Base-by-base conservation (phyloP, 129 eudicot genomes). In the Calendula officinalis region DNA sequence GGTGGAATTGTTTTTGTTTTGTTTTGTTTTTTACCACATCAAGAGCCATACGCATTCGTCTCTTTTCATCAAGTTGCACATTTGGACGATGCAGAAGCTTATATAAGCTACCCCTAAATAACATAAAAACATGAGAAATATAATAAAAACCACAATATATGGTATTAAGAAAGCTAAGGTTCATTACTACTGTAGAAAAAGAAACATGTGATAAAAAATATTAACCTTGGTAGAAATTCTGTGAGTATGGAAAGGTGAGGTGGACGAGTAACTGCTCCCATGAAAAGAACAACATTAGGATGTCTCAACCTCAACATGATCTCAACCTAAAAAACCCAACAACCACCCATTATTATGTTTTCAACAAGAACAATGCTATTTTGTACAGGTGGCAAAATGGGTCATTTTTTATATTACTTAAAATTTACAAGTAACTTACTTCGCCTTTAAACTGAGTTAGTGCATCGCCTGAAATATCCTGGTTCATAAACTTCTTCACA, bases 211-310 rank as follows among this genome's bases (percentile, higher is more conserved):
- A 45, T 8, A 45, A 8, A 45, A 22, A 22, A 22, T 22, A 22
- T 52, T 73, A 11, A 94, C 99, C 99, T 89, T 60, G 99, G 99
- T 48, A 94, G 80, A 67, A 78, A 94, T 81, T 94, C 99, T 6
- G 99, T 94, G 70, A 94, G 70, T 73, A 94, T 94, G 50, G 99
- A 88, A 69, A 94, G 88, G 70, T 94, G 77, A 34, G 99, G 99
- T 54, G 99, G 97, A 22, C 82, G 86, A 34, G 95, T 83, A 44
- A 94, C 99, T 43, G 99, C 99, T 77, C 99, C 99, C 97, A 88
- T 94, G 87, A 94, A 86, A 72, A 94, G 97, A 69, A 94, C 99
- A 57, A 94, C 95, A 82, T 88, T 94, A 45, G 99, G 99, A 82
- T 94, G 99, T 69, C 97, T 94, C 83, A 94, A 59, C 70, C 99